phyloP scores from a whole-genome alignment of 1,139 yeast species.

The Saccharomyces pastorianus region DNA sequence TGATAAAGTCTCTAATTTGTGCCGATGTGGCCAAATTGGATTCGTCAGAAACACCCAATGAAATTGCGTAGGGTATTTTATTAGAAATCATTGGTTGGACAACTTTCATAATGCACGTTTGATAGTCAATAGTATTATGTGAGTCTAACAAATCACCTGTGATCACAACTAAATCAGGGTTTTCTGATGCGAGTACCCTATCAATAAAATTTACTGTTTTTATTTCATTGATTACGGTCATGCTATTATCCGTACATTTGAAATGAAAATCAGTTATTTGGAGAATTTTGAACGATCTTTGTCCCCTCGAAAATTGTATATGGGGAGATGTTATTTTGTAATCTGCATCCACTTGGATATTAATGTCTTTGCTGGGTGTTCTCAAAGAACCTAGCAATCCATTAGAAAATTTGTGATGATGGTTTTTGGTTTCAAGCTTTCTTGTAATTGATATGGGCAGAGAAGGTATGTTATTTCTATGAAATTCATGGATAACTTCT shows the following conservation, averaged over 20 bases:
- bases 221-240: conserved; percentile 6
- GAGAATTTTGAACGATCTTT: conserved; percentile 46
- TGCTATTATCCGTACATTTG: conserved; percentile 44
- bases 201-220: conserved; percentile 54
- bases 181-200: conserved; percentile 51
- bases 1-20: conserved; percentile 20
- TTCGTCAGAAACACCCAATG: conserved; percentile 47
- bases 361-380: background rate
- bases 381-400: background rate
- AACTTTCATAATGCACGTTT: conserved; percentile 65
- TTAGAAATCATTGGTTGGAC: conserved; percentile 55
- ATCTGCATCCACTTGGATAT: background rate
- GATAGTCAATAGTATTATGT: conserved; percentile 52
- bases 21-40: conserved; percentile 14
- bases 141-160: conserved; percentile 69
- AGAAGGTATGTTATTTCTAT: conserved; percentile 1
- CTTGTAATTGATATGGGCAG: conserved; percentile 12
- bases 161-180: conserved; percentile 68
- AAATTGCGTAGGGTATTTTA: conserved; percentile 64
- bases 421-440: background rate
- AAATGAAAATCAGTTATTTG: conserved; percentile 80
- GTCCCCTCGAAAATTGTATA: background rate
- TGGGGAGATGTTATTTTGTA: background rate
- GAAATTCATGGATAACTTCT: conserved; percentile 13
- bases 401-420: background rate